Evolutionary conservation across 2,329 filamentous ascomycete species (phyloP), one percentile per base, ranked within the genome.

Genomic region (Aureobasidium sp.): DNA sequence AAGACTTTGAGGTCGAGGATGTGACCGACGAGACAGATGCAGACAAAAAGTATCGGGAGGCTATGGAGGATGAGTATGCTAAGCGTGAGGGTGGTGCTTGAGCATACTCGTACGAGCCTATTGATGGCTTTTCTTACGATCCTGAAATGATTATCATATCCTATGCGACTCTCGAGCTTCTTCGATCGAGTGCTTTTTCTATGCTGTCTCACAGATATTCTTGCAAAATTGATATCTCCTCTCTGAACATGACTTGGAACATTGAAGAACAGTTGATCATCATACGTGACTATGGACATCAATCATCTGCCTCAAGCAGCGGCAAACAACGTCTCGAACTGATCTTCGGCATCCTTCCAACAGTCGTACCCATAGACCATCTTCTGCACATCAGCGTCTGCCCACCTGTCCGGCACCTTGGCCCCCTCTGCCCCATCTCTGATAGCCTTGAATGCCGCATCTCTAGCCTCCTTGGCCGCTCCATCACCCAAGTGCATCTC

Each of bases 401-500:
- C 79, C 79, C 79, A 81, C 68, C 78, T 79, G 64, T 81, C 79
- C 9, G 79, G 79, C 53, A 80, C 77, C 34, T 73, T 73, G 0
- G 76, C 77, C 6, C 72, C 67, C 37, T 68, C 66, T 45, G 67
- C 73, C 0, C 74, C 75, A 11, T 70, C 67, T 69, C 77, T 79
- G 62, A 80, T 63, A 12, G 75, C 77, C 2, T 74, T 80, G 61
- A 85, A 85, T 57, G 79, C 75, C 70, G 76, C 79, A 66, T 86
- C 83, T 5, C 83, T 73, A 70, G 84, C 81, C 67, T 82, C 80
- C 73, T 85, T 84, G 8, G 81, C 83, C 41, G 78, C 80, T 5
- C 83, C 83, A 5, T 82, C 79, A 2, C 82, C 82, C 25, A 86
- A 69, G 72, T 85, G 83, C 72, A 86, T 70, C 0, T 75, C 76